Evolutionary conservation across 495 filamentous ascomycete genomes (phyloP), one percentile per base, ranked within the genome.

Genomic region (Hypoxylon trugodes): DNA sequence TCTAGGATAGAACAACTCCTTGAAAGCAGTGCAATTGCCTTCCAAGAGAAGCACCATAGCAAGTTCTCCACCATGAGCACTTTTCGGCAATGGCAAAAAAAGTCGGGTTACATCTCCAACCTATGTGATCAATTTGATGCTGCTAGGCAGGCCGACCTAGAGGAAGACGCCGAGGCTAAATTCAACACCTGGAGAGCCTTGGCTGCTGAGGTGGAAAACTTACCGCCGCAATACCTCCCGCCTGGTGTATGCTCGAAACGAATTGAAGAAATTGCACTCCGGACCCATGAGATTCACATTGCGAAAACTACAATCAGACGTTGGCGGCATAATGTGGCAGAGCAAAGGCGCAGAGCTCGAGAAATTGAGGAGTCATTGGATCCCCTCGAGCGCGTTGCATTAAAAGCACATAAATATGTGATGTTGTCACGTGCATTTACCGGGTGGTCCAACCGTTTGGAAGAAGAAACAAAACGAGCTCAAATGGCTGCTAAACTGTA

Each of bases 401-500:
- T 71, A 13, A 82, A 81, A 56, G 86, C 88, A 18, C 81, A 88
- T 43, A 82, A 89, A 67, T 68, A 90, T 16, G 86, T 86, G 68
- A 75, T 91, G 24, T 73, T 92, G 60, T 86, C 85, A 1, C 89
- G 89, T 70, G 86, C 89, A 2, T 91, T 92, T 63, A 84, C 84
- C 3, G 87, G 91, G 63, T 94, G 90, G 90, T 84, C 84, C 22
- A 82, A 86, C 43, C 75, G 81, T 13, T 77, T 86, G 32, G 79
- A 78, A 5, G 87, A 92, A 41, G 82, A 88, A 61, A 77, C 84
- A 13, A 76, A 70, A 25, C 71, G 69, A 6, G 75, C 75, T 41
- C 61, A 68, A 15, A 56, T 66, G 40, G 70, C 70, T 12, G 49
- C 64, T 10, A 68, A 64, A 16, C 49, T 61, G 10, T 70, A 70